These are phyloP conservation scores for Pyrus bretschneideri DNA, from an alignment of 306 rosid genomes.

Conservation along the genomic window DNA sequence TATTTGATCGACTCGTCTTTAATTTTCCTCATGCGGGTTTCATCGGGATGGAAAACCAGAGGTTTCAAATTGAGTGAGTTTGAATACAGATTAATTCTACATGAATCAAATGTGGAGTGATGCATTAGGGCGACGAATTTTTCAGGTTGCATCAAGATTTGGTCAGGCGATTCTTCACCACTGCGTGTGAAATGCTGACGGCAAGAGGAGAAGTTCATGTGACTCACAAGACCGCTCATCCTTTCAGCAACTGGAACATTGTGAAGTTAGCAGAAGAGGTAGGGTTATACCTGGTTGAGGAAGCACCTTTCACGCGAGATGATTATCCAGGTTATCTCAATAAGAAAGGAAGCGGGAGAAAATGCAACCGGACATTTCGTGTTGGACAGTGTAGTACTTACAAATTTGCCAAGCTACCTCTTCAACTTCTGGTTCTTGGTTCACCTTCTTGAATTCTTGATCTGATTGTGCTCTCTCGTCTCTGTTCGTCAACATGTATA, in stretches of 20 bases:
- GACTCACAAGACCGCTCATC: constrained; percentile 25
- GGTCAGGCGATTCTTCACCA: constrained; percentile 18
- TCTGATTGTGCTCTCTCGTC: background rate
- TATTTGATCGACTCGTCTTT: constrained; percentile 18
- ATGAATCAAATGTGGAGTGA: background rate
- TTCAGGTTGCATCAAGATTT: constrained; percentile 21
- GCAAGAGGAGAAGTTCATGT: constrained; percentile 26
- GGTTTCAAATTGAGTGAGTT: background rate
- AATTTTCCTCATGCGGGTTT: constrained; percentile 44
- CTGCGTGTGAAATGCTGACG: constrained; percentile 11
- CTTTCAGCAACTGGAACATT: constrained; percentile 25
- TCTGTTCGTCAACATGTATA: background rate
- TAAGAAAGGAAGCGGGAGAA: constrained; percentile 11
- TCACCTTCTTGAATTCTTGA: background rate
- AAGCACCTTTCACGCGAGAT: background rate
- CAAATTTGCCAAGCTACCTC: constrained; percentile 1
- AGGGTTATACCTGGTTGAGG: background rate
- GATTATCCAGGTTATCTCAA: constrained; percentile 20
- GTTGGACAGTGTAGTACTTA: constrained; percentile 26
- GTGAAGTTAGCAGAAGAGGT: constrained; percentile 2
- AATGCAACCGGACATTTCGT: background rate
- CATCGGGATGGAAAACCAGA: background rate
- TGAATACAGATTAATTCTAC: background rate
- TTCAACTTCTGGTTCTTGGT: background rate
- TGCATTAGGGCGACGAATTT: background rate